Evolutionary conservation across 257 asterid genomes (phyloP).

Genomic region (Ligustrum vulgare): DNA sequence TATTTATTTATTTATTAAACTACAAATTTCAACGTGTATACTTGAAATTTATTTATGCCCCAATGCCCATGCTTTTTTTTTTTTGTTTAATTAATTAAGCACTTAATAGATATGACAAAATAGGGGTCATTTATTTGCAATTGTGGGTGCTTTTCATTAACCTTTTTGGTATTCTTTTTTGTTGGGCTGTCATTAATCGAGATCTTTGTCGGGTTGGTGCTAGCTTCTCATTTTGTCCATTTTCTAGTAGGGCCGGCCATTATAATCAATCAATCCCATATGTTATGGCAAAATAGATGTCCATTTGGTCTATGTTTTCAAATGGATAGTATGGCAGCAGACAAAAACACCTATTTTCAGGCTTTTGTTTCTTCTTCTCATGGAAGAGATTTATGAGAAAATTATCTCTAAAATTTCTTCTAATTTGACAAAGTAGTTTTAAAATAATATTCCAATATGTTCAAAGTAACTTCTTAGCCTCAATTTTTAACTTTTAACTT

Average conservation of each 20-base stretch:
- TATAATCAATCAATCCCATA: background rate
- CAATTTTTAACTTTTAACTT: too few relatives aligned
- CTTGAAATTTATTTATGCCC: too few relatives aligned
- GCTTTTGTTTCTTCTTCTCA: too few relatives aligned
- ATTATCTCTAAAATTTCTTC: too few relatives aligned
- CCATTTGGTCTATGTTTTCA: constrained; percentile 18
- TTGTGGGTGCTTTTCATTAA: background rate
- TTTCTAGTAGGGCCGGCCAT: constrained; percentile 14
- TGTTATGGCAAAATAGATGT: constrained; percentile 8
- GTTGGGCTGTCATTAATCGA: constrained; percentile 27
- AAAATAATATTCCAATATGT: too few relatives aligned
- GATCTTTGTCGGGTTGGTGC: constrained; percentile 39
- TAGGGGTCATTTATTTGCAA: background rate
- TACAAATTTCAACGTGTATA: background rate
- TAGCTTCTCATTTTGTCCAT: constrained; percentile 39
- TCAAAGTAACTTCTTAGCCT: too few relatives aligned
- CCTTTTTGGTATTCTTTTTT: background rate
- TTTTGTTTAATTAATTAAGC: background rate
- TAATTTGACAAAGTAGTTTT: too few relatives aligned
- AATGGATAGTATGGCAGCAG: constrained; percentile 42
- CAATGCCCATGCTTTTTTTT: too few relatives aligned
- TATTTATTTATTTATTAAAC: background rate
- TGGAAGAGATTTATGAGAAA: too few relatives aligned
- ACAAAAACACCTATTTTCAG: background rate
- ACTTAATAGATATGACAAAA: background rate